Conservation (phyloP, 2,329 filamentous ascomycete species). For the Lasiodiplodia sp. region DNA sequence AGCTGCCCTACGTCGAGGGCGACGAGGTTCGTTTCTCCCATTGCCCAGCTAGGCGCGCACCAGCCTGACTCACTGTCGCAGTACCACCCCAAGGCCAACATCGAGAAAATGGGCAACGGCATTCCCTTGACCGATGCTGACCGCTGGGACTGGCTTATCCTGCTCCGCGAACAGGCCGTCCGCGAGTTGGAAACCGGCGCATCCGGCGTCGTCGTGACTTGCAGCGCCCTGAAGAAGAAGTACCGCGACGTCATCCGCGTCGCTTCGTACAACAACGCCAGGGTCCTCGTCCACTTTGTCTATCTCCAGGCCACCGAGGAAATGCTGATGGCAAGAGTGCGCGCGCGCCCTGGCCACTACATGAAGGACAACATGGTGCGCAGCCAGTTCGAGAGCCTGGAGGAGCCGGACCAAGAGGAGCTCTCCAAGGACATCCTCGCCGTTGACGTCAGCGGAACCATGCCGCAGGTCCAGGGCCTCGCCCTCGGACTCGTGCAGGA, state of each 20-base stretch:
- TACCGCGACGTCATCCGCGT: slow-evolving; percentile 77
- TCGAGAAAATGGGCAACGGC: slow-evolving; percentile 86
- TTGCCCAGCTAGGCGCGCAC: slow-evolving; percentile 16
- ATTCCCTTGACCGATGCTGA: slow-evolving; percentile 89
- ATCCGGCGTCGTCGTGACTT: slow-evolving; percentile 85
- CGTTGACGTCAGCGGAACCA: slow-evolving; percentile 54
- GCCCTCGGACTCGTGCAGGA: slow-evolving; percentile 49
- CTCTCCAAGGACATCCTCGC: slow-evolving; percentile 57
- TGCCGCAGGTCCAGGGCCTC: slow-evolving; percentile 49
- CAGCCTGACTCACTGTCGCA: slow-evolving; percentile 34
- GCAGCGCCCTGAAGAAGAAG: slow-evolving; percentile 94
- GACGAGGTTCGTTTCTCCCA: slow-evolving; percentile 53
- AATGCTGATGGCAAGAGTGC: slow-evolving; percentile 77
- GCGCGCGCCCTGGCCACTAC: slow-evolving; percentile 80
- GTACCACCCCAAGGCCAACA: slow-evolving; percentile 59
- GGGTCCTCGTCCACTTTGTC: slow-evolving; percentile 78
- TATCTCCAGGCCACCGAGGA: slow-evolving; percentile 83
- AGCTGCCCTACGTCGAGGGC: slow-evolving; percentile 59
- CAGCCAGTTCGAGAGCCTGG: slow-evolving; percentile 88
- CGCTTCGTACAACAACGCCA: slow-evolving; percentile 55
- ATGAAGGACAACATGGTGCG: slow-evolving; percentile 97
- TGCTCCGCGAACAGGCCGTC: slow-evolving; percentile 56
- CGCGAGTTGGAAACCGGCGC: slow-evolving; percentile 43
- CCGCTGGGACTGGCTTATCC: slow-evolving; percentile 92
- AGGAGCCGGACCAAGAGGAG: slow-evolving; percentile 76